These are phyloP conservation scores for Heliamphora exappendiculata DNA, from an alignment of 148 eudicot genomes.

Conservation along the genomic window DNA sequence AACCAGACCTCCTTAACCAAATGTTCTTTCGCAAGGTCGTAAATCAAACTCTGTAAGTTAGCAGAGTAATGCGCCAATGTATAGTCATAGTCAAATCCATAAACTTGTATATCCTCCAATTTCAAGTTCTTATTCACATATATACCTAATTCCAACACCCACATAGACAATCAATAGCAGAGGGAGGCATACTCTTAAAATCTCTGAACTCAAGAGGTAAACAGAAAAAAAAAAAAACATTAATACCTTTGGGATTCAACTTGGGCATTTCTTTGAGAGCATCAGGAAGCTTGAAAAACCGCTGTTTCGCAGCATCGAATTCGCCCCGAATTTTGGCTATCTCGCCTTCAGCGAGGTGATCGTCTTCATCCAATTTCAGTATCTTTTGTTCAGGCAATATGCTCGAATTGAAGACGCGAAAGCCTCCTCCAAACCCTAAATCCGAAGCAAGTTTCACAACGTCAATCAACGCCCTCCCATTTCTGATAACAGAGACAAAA, in stretches of 20 bases:
- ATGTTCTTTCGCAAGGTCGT: constrained; percentile 92
- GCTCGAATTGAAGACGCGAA: constrained; percentile 24
- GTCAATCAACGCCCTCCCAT: background rate
- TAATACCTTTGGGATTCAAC: constrained; percentile 72
- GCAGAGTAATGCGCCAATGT: constrained; percentile 93
- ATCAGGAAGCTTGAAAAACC: constrained; percentile 62
- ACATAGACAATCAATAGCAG: background rate
- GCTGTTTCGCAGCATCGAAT: constrained; percentile 51
- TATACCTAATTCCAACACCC: constrained; percentile 50
- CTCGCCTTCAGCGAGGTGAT: constrained; percentile 25
- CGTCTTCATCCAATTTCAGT: constrained; percentile 36
- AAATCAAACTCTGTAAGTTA: constrained; percentile 71
- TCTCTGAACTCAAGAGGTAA: background rate
- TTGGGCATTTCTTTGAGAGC: constrained; percentile 68
- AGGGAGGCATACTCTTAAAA: background rate
- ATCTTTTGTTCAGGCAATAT: constrained; percentile 28
- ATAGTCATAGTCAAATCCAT: constrained; percentile 96
- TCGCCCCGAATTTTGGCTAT: constrained; percentile 52
- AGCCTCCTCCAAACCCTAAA: constrained; percentile 30
- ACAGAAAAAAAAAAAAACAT: background rate
- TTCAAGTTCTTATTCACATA: constrained; percentile 90
- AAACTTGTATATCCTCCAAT: constrained; percentile 79
- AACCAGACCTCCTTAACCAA: constrained; percentile 85
- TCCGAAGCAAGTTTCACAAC: background rate
- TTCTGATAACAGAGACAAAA: background rate